Evolutionary conservation across 2,329 filamentous ascomycete genomes (phyloP).

Genomic region (Aspergillus sojae): DNA sequence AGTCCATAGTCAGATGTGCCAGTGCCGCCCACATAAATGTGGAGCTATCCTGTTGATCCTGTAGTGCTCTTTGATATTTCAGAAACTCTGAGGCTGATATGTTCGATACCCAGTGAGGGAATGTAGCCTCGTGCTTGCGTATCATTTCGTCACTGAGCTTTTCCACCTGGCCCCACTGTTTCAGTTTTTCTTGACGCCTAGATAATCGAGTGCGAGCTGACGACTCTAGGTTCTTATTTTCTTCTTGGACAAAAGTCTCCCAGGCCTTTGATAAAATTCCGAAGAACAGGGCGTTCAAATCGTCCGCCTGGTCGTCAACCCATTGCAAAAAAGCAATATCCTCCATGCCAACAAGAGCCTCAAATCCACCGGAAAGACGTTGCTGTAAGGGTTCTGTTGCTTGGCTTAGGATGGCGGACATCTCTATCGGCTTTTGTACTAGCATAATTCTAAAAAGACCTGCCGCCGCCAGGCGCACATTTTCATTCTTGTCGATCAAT

Average conservation of each 20-base stretch:
- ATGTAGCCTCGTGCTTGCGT: conserved; percentile 81
- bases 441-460: conserved; percentile 89
- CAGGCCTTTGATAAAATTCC: conserved; percentile 78
- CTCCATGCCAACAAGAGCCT: conserved; percentile 82
- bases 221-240: conserved; percentile 80
- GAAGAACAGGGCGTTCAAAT: conserved; percentile 81
- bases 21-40: conserved; percentile 76
- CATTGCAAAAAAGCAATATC: conserved; percentile 85
- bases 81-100: conserved; percentile 90
- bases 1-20: conserved; percentile 74
- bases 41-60: conserved; percentile 92
- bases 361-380: conserved; percentile 74
- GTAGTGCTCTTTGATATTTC: conserved; percentile 83
- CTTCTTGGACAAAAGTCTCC: conserved; percentile 81
- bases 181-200: conserved; percentile 80
- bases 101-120: conserved; percentile 91
- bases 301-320: conserved; percentile 79
- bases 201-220: conserved; percentile 69
- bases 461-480: conserved; percentile 74
- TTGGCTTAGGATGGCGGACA: conserved; percentile 71
- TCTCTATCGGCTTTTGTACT: conserved; percentile 88
- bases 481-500: conserved; percentile 69
- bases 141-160: conserved; percentile 70
- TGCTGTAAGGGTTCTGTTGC: conserved; percentile 71
- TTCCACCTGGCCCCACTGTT: conserved; percentile 74